Evolutionary conservation across 306 rosid genomes (phyloP), one percentile per base, ranked within the genome.

Genomic region (Acacia crassicarpa): DNA sequence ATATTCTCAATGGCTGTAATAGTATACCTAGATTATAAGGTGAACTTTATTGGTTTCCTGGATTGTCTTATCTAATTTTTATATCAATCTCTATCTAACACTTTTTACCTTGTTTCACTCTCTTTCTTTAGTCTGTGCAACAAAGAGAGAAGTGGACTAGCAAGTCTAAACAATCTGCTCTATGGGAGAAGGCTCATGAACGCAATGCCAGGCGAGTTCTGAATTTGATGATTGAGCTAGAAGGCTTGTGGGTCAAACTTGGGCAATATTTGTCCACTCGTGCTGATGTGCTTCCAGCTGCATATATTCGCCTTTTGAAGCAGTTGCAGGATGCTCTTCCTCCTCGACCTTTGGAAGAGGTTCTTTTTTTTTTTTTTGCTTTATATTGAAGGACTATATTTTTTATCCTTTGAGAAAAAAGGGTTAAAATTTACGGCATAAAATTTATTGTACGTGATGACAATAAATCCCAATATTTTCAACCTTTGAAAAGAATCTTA

Each of bases 161-260:
- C 81, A 92, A 83, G 81, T 75, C 87, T 77, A 91, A 63, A 77
- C 89, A 84, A 87, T 16, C 87, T 58, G 78, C 80, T 77, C 38
- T 96, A 83, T 93, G 99, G 99, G 97, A 89, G 84, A 93, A 80
- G 82, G 98, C 94, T 62, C 99, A 96, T 43, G 88, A 92, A 85
- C 92, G 98, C 80, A 96, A 96, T 89, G 99, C 99, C 81, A 92
- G 76, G 88, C 92, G 99, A 38, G 88, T 88, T 79, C 88, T 93
- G 76, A 89, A 72, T 80, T 81, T 96, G 90, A 92, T 96, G 45
- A 78, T 93, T 78, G 92, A 91, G 89, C 84, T 96, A 89, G 99
- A 93, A 89, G 98, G 99, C 79, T 81, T 96, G 92, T 96, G 99
- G 99, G 98, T 96, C 83, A 96, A 96, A 86, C 90, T 96, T 72